These are phyloP conservation scores for Austroboletus novae-zelandiae DNA, from an alignment of 1,284 basidiomycete genomes.

Conservation along the genomic window DNA sequence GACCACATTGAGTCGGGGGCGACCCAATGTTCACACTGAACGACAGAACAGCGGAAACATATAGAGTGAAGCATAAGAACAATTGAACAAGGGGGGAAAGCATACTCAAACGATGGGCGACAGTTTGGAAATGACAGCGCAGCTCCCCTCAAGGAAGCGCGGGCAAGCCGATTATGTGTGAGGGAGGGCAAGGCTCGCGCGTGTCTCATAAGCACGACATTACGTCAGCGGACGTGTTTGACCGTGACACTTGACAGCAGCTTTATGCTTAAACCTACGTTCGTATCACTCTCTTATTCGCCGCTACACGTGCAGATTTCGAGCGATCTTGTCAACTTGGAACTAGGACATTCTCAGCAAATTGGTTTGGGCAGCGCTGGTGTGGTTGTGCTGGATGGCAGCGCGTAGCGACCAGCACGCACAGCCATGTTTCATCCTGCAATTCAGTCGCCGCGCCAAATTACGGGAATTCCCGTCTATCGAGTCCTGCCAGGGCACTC, in stretches of 20 bases:
- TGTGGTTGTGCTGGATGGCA: too few species aligned
- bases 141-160: constrained; percentile 6
- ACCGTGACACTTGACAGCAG: too few species aligned
- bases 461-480: constrained; percentile 24
- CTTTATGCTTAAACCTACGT: too few species aligned
- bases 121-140: constrained; percentile 3
- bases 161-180: constrained; percentile 20
- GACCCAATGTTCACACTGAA: constrained; percentile 52
- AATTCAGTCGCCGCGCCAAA: constrained; percentile 17
- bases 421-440: neutral
- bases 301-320: too few species aligned
- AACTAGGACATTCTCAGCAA: too few species aligned
- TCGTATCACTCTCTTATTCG: too few species aligned
- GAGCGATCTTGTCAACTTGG: too few species aligned
- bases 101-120: constrained; percentile 25
- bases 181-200: neutral
- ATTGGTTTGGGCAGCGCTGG: too few species aligned
- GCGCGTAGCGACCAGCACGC: too few species aligned
- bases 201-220: neutral
- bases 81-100: constrained; percentile 12
- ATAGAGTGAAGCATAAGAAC: constrained; percentile 23
- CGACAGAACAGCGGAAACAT: constrained; percentile 32
- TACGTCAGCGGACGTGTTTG: too few species aligned
- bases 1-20: constrained; percentile 56
- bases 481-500: neutral